These are phyloP conservation scores for Gossypium lobatum DNA, from an alignment of 441 rosid genomes.

Conservation along the genomic window DNA sequence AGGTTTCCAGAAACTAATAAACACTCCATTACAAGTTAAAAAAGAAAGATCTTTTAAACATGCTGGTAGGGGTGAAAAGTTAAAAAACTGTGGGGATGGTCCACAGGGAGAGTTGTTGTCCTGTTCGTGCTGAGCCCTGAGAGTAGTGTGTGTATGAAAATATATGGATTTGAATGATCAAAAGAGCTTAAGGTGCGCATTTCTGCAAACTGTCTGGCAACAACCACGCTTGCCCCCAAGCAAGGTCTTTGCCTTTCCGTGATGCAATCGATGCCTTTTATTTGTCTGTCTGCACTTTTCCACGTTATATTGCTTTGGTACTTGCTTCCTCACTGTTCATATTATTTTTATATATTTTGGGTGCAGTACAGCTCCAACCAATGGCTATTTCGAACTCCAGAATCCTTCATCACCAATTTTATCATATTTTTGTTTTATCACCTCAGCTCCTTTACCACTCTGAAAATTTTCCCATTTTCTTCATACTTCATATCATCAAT, in stretches of 20 bases:
- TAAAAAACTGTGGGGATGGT: conserved; percentile 12
- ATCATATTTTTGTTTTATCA: neutral
- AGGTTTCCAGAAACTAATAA: conserved; percentile 9
- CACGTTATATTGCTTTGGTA: conserved; percentile 28
- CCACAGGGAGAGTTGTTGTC: conserved; percentile 20
- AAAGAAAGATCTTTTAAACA: neutral
- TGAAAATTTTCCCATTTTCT: neutral
- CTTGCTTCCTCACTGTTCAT: conserved; percentile 17
- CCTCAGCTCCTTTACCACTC: neutral
- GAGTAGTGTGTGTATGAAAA: neutral
- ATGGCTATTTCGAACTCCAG: conserved; percentile 8
- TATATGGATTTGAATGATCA: neutral
- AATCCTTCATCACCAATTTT: neutral
- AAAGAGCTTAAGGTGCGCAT: conserved; percentile 15
- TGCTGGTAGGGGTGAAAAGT: neutral
- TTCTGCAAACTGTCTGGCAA: conserved; percentile 29
- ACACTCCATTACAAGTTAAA: conserved; percentile 9
- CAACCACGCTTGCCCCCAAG: conserved; percentile 38
- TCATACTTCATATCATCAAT: neutral
- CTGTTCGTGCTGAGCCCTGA: conserved; percentile 16
- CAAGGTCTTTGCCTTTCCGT: conserved; percentile 38
- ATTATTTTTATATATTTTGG: neutral
- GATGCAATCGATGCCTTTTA: conserved; percentile 36
- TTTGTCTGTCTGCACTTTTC: conserved; percentile 19
- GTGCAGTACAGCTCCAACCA: conserved; percentile 24